phyloP scores from a whole-genome alignment of 2,329 filamentous ascomycete species.

The Aspergillus neoniger region DNA sequence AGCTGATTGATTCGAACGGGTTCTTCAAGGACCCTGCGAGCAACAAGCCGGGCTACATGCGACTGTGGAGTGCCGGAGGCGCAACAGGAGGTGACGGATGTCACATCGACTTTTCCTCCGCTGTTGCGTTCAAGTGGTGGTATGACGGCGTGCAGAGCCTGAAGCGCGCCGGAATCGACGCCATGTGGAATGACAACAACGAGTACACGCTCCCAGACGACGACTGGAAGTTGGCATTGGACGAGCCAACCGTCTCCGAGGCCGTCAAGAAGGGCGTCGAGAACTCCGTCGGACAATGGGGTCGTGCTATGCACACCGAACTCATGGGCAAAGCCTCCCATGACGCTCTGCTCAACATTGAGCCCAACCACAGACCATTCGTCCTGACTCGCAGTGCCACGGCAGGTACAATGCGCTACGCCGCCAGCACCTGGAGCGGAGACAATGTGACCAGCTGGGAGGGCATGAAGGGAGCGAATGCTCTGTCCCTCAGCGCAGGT shows the following conservation, averaged over 20 bases:
- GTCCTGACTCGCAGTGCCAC: constrained; percentile 71
- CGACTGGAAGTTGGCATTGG: constrained; percentile 63
- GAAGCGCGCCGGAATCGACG: constrained; percentile 66
- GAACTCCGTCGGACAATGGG: constrained; percentile 67
- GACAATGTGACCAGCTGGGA: constrained; percentile 76
- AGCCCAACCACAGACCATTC: constrained; percentile 64
- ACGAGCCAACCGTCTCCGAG: constrained; percentile 44
- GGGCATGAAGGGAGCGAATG: constrained; percentile 71
- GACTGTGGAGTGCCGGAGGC: constrained; percentile 72
- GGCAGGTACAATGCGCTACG: constrained; percentile 69
- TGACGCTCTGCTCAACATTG: constrained; percentile 62
- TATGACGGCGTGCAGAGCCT: constrained; percentile 66
- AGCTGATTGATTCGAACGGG: constrained; percentile 59
- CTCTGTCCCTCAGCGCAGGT: constrained; percentile 67
- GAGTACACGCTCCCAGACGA: constrained; percentile 70
- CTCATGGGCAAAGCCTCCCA: constrained; percentile 71
- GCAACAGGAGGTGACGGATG: constrained; percentile 69
- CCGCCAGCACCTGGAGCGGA: constrained; percentile 72
- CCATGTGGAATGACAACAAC: constrained; percentile 80
- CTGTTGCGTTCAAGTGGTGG: constrained; percentile 70
- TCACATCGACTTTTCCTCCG: constrained; percentile 72
- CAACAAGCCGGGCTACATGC: constrained; percentile 56
- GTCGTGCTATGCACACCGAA: constrained; percentile 68
- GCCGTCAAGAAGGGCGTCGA: constrained; percentile 40
- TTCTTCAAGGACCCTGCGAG: constrained; percentile 65